Base-by-base conservation (phyloP, 2,329 filamentous ascomycete species). In the Penicillium sp. region DNA sequence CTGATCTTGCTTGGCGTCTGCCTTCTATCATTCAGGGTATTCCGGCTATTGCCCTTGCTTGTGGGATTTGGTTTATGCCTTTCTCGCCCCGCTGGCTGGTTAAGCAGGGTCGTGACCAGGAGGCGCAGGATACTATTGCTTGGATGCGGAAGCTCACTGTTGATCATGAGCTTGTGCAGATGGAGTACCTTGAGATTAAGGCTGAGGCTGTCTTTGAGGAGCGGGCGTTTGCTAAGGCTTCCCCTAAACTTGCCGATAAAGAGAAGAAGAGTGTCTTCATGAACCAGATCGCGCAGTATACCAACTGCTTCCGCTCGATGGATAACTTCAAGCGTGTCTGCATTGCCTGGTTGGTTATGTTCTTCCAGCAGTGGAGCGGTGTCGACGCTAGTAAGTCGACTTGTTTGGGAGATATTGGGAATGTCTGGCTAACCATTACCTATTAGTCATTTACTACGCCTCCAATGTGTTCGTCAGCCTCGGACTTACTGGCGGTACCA, bases 31-130 rank as follows among this genome's bases (percentile, higher is more conserved):
- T 81, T 15, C 79, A 81, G 60, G 71, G 79, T 21, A 70, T 75
- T 33, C 75, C 74, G 1, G 73, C 74, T 23, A 56, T 69, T 27
- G 55, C 65, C 19, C 67, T 77, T 13, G 67, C 71, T 9, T 65
- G 70, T 31, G 73, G 74, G 16, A 72, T 76, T 50, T 68, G 72
- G 60, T 81, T 81, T 62, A 74, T 83, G 60, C 83, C 83, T 0
- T 84, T 79, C 62, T 84, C 81, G 0, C 82, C 82, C 0, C 75
- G 82, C 16, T 84, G 82, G 76, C 75, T 84, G 9, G 76, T 77
- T 5, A 76, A 75, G 44, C 69, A 77, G 53, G 76, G 75, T 21
- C 74, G 78, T 4, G 75, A 83, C 43, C 70, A 79, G 6, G 81
- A 84, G 48, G 65, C 66, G 2, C 65, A 64, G 40, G 27, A 61